Percentiles rank a stretch among this genome's conserved stretches.
Conservation (phyloP, 129 eudicot genomes). For the Flaveria sonorensis region DNA sequence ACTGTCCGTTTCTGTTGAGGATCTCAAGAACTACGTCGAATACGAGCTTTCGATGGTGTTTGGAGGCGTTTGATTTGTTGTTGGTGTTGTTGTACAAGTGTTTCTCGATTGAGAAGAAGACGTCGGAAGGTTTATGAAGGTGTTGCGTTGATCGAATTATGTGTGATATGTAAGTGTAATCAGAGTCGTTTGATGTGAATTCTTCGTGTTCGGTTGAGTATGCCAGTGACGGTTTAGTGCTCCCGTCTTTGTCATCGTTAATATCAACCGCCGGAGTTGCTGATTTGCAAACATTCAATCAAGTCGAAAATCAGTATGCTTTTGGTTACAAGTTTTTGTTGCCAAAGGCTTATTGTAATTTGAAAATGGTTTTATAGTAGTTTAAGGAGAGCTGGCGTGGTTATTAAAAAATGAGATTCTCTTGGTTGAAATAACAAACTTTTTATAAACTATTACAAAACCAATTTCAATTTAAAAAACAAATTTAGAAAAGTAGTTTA, state of each 20-base stretch:
- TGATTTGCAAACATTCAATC: conserved; percentile 12
- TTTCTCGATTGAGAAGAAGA: conserved; percentile 62
- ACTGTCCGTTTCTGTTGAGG: conserved; percentile 41
- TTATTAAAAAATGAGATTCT: too few species aligned
- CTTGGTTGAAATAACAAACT: too few species aligned
- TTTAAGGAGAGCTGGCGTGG: too few species aligned
- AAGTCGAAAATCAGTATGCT: background rate
- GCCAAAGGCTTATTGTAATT: too few species aligned
- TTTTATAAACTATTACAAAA: too few species aligned
- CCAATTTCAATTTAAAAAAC: too few species aligned
- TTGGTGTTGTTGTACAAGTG: conserved; percentile 47
- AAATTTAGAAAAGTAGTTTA: too few species aligned
- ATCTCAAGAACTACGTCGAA: conserved; percentile 66
- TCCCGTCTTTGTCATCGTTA: conserved; percentile 51
- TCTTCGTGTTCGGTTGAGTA: conserved; percentile 34
- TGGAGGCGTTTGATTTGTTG: conserved; percentile 51
- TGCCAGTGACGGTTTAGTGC: conserved; percentile 35
- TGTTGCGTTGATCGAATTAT: conserved; percentile 50
- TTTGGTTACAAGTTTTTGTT: background rate
- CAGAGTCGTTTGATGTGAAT: conserved; percentile 48
- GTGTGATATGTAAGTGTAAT: conserved; percentile 62
- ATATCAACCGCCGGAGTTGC: conserved; percentile 41
- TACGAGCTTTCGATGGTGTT: conserved; percentile 62
- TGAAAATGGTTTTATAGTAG: too few species aligned
- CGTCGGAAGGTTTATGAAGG: conserved; percentile 50